Evolutionary conservation across 495 filamentous ascomycete genomes (phyloP).

Genomic region (Cairneyella variabilis): DNA sequence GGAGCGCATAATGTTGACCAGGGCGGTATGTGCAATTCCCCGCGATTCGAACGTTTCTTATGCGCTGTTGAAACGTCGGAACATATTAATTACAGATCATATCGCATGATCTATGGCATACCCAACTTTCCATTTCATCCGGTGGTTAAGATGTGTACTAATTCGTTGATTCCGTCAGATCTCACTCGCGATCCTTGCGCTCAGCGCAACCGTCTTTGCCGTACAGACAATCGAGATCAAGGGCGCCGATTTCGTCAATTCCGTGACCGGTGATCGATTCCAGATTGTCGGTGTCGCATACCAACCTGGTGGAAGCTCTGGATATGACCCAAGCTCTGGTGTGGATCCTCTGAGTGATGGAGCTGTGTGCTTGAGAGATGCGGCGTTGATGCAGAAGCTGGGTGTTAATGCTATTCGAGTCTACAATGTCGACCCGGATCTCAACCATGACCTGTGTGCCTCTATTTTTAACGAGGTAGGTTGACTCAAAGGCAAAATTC

Average conservation of each 20-base stretch:
- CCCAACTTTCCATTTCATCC: too few species aligned
- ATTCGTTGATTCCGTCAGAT: too few species aligned
- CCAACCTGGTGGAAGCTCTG: slow-evolving; percentile 86
- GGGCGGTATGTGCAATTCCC: too few species aligned
- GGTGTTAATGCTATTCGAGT: slow-evolving; percentile 89
- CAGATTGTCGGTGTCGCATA: slow-evolving; percentile 91
- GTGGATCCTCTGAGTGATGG: slow-evolving; percentile 74
- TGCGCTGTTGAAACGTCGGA: too few species aligned
- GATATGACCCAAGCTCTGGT: slow-evolving; percentile 57
- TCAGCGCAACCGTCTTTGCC: slow-evolving; percentile 50
- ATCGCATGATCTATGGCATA: too few species aligned
- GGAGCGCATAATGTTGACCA: too few species aligned
- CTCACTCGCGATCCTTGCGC: slow-evolving; percentile 19
- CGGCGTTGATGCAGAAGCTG: slow-evolving; percentile 83
- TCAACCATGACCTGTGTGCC: slow-evolving; percentile 86
- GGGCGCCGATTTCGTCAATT: slow-evolving; percentile 81
- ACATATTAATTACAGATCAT: too few species aligned
- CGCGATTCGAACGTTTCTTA: too few species aligned
- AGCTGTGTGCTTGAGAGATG: slow-evolving; percentile 79
- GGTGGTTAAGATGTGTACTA: too few species aligned
- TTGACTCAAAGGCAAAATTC: slow-evolving; percentile 11
- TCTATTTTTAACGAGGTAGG: slow-evolving; percentile 76
- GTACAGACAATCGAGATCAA: slow-evolving; percentile 69
- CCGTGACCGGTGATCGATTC: slow-evolving; percentile 71
- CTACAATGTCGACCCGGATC: slow-evolving; percentile 81